A percentile compares a stretch with the other conserved stretches of the same genome.
Evolutionary conservation across 768 basidiomycete species (phyloP).

Genomic region (Imleria badia): DNA sequence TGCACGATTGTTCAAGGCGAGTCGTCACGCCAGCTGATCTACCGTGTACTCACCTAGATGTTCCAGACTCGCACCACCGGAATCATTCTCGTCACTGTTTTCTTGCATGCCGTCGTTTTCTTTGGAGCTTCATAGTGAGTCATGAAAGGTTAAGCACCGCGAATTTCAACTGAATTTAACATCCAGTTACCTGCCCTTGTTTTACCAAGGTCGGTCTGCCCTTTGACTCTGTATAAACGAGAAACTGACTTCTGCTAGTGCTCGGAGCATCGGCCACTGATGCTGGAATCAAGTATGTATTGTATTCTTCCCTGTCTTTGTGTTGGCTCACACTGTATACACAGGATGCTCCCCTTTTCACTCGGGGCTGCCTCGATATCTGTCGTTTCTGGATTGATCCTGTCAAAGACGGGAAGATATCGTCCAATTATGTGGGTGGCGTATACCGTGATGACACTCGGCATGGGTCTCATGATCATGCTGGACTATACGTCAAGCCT

Average conservation of each 20-base stretch:
- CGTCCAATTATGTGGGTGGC: conserved; percentile 61
- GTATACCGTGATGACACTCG: conserved; percentile 57
- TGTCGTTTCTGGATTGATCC: conserved; percentile 52
- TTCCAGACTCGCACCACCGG: conserved; percentile 69
- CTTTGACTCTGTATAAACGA: background rate
- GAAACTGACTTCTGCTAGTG: conserved; percentile 32
- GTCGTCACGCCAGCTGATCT: background rate
- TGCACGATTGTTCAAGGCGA: conserved; percentile 69
- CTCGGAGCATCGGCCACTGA: conserved; percentile 72
- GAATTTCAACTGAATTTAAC: background rate
- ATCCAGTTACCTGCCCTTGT: conserved; percentile 63
- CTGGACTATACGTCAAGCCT: conserved; percentile 53
- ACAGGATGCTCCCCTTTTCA: conserved; percentile 74
- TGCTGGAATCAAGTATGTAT: conserved; percentile 60
- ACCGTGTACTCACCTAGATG: background rate
- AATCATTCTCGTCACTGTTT: conserved; percentile 53
- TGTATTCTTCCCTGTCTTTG: background rate
- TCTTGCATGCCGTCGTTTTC: conserved; percentile 66
- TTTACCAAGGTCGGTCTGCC: conserved; percentile 52
- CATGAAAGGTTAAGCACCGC: background rate
- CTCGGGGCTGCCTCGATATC: conserved; percentile 57
- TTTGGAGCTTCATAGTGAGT: conserved; percentile 43
- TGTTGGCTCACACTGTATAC: background rate
- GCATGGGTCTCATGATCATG: conserved; percentile 74
- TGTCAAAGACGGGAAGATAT: conserved; percentile 59